phyloP scores from a whole-genome alignment of 1,284 basidiomycete genomes.

The Leucocoprinus gongylophorus region DNA sequence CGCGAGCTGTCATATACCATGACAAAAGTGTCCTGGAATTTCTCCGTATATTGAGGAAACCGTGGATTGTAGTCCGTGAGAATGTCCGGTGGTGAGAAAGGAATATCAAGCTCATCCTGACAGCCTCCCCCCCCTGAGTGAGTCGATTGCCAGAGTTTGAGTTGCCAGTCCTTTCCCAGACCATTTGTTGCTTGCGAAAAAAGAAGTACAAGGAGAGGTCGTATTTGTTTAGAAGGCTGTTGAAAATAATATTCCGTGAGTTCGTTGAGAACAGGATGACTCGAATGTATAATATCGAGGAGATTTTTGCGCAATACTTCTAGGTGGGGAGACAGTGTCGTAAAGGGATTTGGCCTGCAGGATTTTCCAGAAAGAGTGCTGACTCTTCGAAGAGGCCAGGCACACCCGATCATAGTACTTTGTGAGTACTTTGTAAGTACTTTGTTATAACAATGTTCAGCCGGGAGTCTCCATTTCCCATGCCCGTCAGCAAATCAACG shows the following conservation, averaged over 20 bases:
- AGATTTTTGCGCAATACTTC: slow-evolving; percentile 69
- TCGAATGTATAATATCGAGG: slow-evolving; percentile 77
- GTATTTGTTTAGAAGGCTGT: slow-evolving; percentile 86
- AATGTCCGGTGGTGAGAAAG: slow-evolving; percentile 69
- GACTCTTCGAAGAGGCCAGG: not conserved
- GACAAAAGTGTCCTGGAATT: slow-evolving; percentile 21
- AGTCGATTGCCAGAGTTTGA: slow-evolving; percentile 42
- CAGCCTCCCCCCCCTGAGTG: slow-evolving; percentile 47
- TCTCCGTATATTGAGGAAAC: slow-evolving; percentile 50
- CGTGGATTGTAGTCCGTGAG: slow-evolving; percentile 85
- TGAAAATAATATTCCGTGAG: slow-evolving; percentile 96
- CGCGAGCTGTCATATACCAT: slow-evolving; percentile 27
- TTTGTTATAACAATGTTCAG: too few species aligned
- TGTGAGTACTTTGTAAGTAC: too few species aligned
- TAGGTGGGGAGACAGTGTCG: slow-evolving; percentile 68
- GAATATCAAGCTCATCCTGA: slow-evolving; percentile 51
- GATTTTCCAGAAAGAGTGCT: slow-evolving; percentile 6
- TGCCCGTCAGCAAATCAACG: too few species aligned
- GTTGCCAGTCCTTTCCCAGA: slow-evolving; percentile 58
- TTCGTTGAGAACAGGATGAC: slow-evolving; percentile 80
- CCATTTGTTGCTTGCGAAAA: slow-evolving; percentile 92
- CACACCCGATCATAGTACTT: slow-evolving; percentile 8
- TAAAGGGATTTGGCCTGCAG: slow-evolving; percentile 50
- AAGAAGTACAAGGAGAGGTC: slow-evolving; percentile 87
- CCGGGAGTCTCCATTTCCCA: too few species aligned